Conservation (phyloP, 805 yeast species). For the Vanderwaltozyma tropicalis region DNA sequence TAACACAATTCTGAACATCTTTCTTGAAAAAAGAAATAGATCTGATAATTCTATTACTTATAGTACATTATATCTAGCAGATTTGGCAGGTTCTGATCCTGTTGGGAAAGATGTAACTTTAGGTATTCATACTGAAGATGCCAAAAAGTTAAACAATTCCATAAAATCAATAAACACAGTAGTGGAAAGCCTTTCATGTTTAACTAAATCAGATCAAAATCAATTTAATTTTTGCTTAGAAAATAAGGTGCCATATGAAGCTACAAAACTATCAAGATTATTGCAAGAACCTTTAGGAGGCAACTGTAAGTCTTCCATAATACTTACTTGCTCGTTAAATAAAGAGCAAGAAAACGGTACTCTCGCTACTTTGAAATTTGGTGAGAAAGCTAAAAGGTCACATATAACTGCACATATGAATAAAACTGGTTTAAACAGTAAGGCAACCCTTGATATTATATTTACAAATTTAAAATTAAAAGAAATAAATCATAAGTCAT, state of each 20-base stretch:
- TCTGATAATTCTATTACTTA: constrained; percentile 22
- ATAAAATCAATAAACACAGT: constrained; percentile 72
- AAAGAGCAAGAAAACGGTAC: constrained; percentile 50
- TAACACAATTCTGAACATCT: constrained; percentile 67
- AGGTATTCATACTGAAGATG: constrained; percentile 69
- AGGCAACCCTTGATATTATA: constrained; percentile 37
- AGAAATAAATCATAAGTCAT: constrained; percentile 18
- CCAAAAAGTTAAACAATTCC: constrained; percentile 73
- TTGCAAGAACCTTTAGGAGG: constrained; percentile 77
- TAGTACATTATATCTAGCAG: constrained; percentile 67
- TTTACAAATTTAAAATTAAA: constrained; percentile 33
- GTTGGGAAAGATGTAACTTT: constrained; percentile 38
- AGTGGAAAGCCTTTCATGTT: constrained; percentile 57
- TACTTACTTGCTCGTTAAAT: constrained; percentile 65
- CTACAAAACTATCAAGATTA: constrained; percentile 68
- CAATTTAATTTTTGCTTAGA: not conserved
- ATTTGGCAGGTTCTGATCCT: constrained; percentile 74
- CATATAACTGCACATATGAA: constrained; percentile 37
- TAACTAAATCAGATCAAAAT: not conserved
- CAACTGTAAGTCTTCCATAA: constrained; percentile 63
- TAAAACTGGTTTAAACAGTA: constrained; percentile 41
- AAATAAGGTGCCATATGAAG: constrained; percentile 42
- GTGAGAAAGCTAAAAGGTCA: constrained; percentile 59
- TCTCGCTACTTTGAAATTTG: constrained; percentile 61
- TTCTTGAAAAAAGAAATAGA: constrained; percentile 49